Base-by-base conservation (phyloP, 2,329 filamentous ascomycete genomes). In the Fusarium sp. region DNA sequence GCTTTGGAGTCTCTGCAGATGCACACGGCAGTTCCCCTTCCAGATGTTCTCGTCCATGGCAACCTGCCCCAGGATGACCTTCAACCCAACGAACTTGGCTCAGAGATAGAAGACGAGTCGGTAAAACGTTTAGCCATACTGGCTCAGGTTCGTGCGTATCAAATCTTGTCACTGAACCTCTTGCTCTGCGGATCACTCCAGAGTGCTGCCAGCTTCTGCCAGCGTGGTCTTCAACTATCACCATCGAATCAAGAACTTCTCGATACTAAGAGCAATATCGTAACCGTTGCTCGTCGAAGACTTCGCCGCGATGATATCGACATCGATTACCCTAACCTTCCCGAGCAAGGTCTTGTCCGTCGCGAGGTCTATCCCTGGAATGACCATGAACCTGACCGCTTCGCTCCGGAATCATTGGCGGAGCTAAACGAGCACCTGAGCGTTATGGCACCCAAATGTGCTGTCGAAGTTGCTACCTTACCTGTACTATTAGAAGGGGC, bases 401-500 rank as follows among this genome's bases (percentile, higher is more conserved):
- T 90, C 73, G 88, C 90, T 5, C 80, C 86, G 35, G 88, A 90
- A 70, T 90, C 91, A 2, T 81, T 98, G 23, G 79, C 84, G 0
- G 84, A 90, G 50, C 81, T 98, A 44, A 98, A 98, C 75, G 78
- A 82, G 22, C 83, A 90, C 68, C 84, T 97, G 70, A 80, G 83
- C 25, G 78, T 81, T 4, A 88, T 93, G 56, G 93, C 94, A 1
- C 91, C 93, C 1, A 95, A 93, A 74, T 92, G 95, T 63, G 92
- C 92, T 67, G 92, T 97, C 30, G 87, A 88, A 59, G 90, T 91
- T 4, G 89, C 93, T 0, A 86, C 90, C 32, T 81, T 99, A 6
- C 96, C 95, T 1, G 82, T 92, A 1, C 80, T 98, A 23, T 82
- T 89, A 13, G 83, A 85, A 47, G 81, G 82, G 23, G 85, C 84